Evolutionary conservation across 129 eudicot species (phyloP).

Genomic region (Centella asiatica): DNA sequence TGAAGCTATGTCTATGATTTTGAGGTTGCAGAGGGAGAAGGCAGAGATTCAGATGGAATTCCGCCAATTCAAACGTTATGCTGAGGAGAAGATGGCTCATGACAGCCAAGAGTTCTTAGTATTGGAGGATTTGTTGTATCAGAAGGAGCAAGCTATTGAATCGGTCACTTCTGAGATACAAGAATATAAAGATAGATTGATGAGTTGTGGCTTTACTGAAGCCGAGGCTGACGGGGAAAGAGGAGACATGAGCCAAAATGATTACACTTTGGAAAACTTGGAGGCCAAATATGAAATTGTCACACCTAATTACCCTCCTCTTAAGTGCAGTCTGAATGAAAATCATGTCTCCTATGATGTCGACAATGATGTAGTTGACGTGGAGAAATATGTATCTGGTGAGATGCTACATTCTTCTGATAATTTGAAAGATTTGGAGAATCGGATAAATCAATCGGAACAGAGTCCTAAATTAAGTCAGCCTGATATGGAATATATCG

Average conservation of each 20-base stretch:
- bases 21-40: slow-evolving; percentile 87
- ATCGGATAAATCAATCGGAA: slow-evolving; percentile 64
- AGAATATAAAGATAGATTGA: slow-evolving; percentile 71
- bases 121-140: slow-evolving; percentile 72
- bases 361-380: slow-evolving; percentile 44
- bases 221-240: slow-evolving; percentile 62
- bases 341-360: slow-evolving; percentile 39
- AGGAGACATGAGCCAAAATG: slow-evolving; percentile 29
- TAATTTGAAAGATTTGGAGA: slow-evolving; percentile 63
- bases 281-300: slow-evolving; percentile 46
- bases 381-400: slow-evolving; percentile 67
- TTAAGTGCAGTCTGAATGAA: slow-evolving; percentile 55
- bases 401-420: slow-evolving; percentile 57
- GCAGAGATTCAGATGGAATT: slow-evolving; percentile 89
- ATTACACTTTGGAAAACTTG: slow-evolving; percentile 28
- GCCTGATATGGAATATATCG: slow-evolving; percentile 34
- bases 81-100: slow-evolving; percentile 89
- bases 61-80: slow-evolving; percentile 72
- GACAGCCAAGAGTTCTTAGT: slow-evolving; percentile 63
- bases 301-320: slow-evolving; percentile 56
- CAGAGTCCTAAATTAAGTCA: slow-evolving; percentile 46
- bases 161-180: slow-evolving; percentile 67
- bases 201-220: slow-evolving; percentile 77
- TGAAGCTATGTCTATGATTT: slow-evolving; percentile 94
- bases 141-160: slow-evolving; percentile 63